Evolutionary conservation across 257 asterid species (phyloP).

Genomic region (Solanum paucissectum): DNA sequence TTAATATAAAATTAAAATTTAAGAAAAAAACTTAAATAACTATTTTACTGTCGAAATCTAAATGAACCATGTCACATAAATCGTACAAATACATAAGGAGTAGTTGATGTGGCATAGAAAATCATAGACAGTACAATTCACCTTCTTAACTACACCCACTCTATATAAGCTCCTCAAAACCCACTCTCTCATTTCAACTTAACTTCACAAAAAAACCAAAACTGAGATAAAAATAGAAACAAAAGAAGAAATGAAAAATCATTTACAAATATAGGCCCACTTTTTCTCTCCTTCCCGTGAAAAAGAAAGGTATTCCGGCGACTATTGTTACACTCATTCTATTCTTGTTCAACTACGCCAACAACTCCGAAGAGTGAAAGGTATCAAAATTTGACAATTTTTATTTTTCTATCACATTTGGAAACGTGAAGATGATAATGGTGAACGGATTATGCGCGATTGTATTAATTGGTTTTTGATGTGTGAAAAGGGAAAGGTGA

Average conservation of each 20-base stretch:
- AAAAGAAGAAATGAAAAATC: not conserved
- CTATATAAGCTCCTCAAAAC: not conserved
- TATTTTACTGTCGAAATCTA: no score
- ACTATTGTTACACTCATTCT: not conserved
- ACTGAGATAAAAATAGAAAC: not conserved
- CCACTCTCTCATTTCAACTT: not conserved
- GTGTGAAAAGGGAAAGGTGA: not conserved
- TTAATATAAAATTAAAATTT: no score
- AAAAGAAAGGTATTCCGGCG: not conserved
- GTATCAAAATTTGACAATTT: not conserved
- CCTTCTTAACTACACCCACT: not conserved
- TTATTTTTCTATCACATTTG: not conserved
- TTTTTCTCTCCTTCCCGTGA: not conserved
- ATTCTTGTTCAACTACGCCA: not conserved
- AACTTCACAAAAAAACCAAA: not conserved
- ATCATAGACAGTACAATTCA: not conserved
- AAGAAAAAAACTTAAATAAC: not conserved
- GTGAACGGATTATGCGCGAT: not conserved
- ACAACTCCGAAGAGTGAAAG: not conserved
- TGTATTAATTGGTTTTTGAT: not conserved
- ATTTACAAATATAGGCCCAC: not conserved
- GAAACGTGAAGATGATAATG: not conserved
- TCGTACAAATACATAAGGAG: not conserved
- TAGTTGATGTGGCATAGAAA: not conserved
- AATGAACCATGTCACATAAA: not conserved